Evolutionary conservation across 2,329 filamentous ascomycete species (phyloP), one percentile per base, ranked within the genome.

Genomic region (Aspergillus japonicus): DNA sequence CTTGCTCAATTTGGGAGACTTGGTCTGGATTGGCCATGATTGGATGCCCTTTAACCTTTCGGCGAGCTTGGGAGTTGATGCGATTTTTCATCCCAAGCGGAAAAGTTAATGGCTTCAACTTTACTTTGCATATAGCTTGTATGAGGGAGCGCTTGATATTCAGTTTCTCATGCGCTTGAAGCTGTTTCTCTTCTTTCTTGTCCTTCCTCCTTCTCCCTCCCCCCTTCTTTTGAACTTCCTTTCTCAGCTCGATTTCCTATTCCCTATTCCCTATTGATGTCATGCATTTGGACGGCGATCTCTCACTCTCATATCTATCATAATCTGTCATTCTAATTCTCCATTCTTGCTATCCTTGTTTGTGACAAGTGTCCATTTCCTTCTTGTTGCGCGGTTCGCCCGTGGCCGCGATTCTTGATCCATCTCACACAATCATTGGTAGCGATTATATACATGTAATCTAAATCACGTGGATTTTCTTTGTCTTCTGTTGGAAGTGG

Each of bases 91-190:
- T 60, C 62, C 58, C 59, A 57, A 60, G 48, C 55, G 50, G 61
- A 62, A 57, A 64, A 68, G 64, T 64, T 69, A 60, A 56, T 56
- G 56, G 61, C 61, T 64, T 61, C 61, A 50, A 59, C 62, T 60
- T 56, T 53, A 61, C 57, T 54, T 67, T 66, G 60, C 64, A 66
- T 59, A 64, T 67, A 63, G 56, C 56, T 53, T 58, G 65, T 63
- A 57, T 60, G 57, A 61, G 54, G 64, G 39, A 6, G 16, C 58
- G 62, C 61, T 47, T 64, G 62, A 66, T 68, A 66, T 65, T 60
- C 60, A 61, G 58, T 44, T 44, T 62, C 60, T 61, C 60, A 56
- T 65, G 50, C 58, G 21, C 56, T 49, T 48, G 33, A 52, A 57
- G 58, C 56, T 58, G 57, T 44, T 42, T 19, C 54, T 62, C 52